phyloP scores from a whole-genome alignment of 2,329 filamentous ascomycete species.

The Talaromyces pinophilus region DNA sequence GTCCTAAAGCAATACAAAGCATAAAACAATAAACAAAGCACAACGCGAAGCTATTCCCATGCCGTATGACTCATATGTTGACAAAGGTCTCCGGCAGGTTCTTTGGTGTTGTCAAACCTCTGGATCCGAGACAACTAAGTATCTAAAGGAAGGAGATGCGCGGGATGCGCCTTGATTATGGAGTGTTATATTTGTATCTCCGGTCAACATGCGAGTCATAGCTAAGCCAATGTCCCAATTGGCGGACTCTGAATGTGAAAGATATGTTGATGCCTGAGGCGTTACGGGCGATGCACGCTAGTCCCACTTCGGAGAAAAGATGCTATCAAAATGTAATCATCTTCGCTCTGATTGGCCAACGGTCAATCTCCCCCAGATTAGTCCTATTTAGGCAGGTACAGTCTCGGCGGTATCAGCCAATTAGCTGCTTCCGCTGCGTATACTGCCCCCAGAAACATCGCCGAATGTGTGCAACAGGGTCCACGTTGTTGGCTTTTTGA shows the following conservation, averaged over 20 bases:
- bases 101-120: no score
- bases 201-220: background rate
- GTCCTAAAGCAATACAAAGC: no score
- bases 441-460: background rate
- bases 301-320: background rate
- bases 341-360: background rate
- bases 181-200: background rate
- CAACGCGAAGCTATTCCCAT: no score
- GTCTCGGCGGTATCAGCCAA: background rate
- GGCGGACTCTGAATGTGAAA: background rate
- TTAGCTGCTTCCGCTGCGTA: background rate
- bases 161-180: background rate
- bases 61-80: no score
- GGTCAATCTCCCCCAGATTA: background rate
- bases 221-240: background rate
- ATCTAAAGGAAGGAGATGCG: background rate
- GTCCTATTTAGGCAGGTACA: background rate
- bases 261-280: background rate
- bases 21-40: no score
- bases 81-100: no score
- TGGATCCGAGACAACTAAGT: background rate
- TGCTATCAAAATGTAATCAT: slow-evolving; percentile 7
- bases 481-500: background rate
- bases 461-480: background rate
- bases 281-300: background rate